Evolutionary conservation across 2,329 filamentous ascomycete genomes (phyloP), one percentile per base, ranked within the genome.

Genomic region (Orbilia ellipsospora): DNA sequence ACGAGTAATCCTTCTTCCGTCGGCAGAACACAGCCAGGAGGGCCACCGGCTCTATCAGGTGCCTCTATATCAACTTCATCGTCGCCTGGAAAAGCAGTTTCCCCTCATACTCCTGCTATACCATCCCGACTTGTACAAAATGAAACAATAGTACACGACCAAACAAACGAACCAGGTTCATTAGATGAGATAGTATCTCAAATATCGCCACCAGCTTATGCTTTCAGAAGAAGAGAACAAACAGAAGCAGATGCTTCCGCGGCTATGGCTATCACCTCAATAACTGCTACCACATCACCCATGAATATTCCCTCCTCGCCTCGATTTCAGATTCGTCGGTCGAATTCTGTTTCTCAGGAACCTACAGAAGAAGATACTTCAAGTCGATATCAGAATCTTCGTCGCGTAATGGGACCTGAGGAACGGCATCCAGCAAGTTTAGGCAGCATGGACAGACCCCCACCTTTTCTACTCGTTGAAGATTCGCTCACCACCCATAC

Each of bases 61-160:
- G 90, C 90, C 3, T 93, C 92, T 0, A 85, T 93, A 78, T 97
- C 94, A 2, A 90, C 90, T 10, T 94, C 92, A 0, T 94, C 93
- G 0, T 97, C 94, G 8, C 94, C 94, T 0, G 92, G 91, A 68
- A 97, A 97, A 80, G 92, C 93, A 0, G 87, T 96, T 16, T 97
- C 92, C 0, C 93, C 94, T 0, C 94, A 98, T 80, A 96, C 93
- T 0, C 95, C 95, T 2, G 93, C 94, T 10, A 93, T 98, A 28
- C 94, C 94, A 18, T 97, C 94, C 6, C 88, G 95, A n/a, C 84
- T 99, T 62, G 51, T 54, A 52, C 55, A 75, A 61, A 77, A 77
- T 55, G 57, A 77, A 64, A 66, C 75, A 55, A 73, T 75, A 54
- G 63, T 56, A 36, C 72, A 75, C 12, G 62, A 62, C 10, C 59